Conservation (phyloP, 2,329 filamentous ascomycete species). For the Ceratocystis harringtonii region DNA sequence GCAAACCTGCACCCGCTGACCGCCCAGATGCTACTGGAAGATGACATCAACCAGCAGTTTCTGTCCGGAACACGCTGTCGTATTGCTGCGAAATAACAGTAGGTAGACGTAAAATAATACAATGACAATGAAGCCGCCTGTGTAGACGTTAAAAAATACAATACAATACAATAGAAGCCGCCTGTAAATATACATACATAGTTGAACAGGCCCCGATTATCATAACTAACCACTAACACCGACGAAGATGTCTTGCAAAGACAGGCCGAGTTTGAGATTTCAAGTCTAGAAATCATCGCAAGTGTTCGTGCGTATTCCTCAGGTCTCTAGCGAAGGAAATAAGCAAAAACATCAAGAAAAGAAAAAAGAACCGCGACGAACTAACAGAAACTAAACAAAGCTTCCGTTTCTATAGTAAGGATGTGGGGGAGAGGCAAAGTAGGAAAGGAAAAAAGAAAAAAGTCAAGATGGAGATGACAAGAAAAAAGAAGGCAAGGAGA, state of each 20-base stretch:
- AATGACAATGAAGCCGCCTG: too few relatives aligned
- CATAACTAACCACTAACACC: too few relatives aligned
- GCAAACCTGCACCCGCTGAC: too few relatives aligned
- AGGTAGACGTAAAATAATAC: too few relatives aligned
- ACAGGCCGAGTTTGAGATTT: not conserved
- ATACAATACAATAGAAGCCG: slow-evolving; percentile 20
- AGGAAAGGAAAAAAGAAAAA: not conserved
- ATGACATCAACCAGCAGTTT: too few relatives aligned
- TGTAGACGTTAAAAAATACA: too few relatives aligned
- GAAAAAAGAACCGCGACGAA: not conserved
- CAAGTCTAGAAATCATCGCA: not conserved
- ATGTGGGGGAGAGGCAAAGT: too few relatives aligned
- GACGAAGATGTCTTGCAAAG: not conserved
- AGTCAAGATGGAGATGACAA: not conserved
- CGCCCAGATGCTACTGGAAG: too few relatives aligned
- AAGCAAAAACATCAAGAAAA: not conserved
- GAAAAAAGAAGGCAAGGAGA: not conserved
- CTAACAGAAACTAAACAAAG: not conserved
- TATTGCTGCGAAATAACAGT: too few relatives aligned
- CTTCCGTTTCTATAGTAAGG: slow-evolving; percentile 4
- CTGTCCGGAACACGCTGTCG: too few relatives aligned
- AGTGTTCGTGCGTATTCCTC: not conserved
- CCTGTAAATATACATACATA: slow-evolving; percentile 61
- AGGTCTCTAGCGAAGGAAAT: not conserved
- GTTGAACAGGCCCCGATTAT: slow-evolving; percentile 36